Conservation (phyloP, 2,329 filamentous ascomycete genomes). For the Exophiala oligosperma region DNA sequence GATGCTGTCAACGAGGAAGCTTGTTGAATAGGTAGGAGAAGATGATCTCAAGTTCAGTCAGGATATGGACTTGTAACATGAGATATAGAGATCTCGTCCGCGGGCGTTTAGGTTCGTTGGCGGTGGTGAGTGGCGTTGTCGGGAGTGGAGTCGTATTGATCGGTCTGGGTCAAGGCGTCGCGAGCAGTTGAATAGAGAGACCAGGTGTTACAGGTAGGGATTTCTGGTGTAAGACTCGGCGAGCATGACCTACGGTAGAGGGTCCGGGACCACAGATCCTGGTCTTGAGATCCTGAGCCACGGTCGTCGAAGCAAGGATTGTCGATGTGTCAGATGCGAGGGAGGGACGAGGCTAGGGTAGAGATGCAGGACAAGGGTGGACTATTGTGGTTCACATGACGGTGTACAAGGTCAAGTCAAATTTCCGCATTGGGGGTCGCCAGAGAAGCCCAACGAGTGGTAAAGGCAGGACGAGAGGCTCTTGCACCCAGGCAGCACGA, state of each 20-base stretch:
- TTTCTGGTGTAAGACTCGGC: constrained; percentile 8
- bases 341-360: not conserved
- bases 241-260: constrained; percentile 3
- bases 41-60: not conserved
- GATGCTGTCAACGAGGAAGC: not conserved
- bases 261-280: constrained; percentile 9
- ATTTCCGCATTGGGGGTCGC: constrained; percentile 18
- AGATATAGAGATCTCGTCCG: constrained; percentile 17
- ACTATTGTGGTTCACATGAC: constrained; percentile 8
- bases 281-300: not conserved
- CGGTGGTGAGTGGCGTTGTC: constrained; percentile 13
- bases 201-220: constrained; percentile 12
- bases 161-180: too few species aligned
- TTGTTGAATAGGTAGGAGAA: not conserved
- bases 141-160: constrained; percentile 3
- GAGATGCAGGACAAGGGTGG: constrained; percentile 10
- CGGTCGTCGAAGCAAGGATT: constrained; percentile 8
- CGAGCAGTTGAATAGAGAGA: not conserved
- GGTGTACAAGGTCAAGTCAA: constrained; percentile 22
- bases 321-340: constrained; percentile 15
- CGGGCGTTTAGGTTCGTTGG: constrained; percentile 6
- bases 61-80: constrained; percentile 8
- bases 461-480: not conserved
- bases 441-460: not conserved
- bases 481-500: not conserved